A percentile compares a stretch with the other conserved stretches of the same genome.
phyloP scores from a whole-genome alignment of 225 moss, liverwort and hornwort genomes.

The Straminergon stramineum region DNA sequence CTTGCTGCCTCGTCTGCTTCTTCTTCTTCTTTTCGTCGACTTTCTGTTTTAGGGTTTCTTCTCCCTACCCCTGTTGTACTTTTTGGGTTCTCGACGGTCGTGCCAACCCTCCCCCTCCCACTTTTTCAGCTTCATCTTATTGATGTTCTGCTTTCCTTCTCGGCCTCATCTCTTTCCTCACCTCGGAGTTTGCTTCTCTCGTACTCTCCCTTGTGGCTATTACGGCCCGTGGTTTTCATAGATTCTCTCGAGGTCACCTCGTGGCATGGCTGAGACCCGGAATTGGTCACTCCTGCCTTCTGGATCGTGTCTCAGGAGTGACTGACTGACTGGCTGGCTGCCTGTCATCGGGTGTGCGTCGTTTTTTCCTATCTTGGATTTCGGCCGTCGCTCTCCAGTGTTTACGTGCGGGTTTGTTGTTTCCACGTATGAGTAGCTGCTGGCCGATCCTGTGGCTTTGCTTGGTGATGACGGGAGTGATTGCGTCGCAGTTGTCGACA shows the following conservation, averaged over 20 bases:
- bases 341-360: not conserved
- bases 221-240: not conserved
- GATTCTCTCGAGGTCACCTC: not conserved
- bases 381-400: not conserved
- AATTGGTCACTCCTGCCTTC: not conserved
- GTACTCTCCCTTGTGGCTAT: not conserved
- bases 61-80: not conserved
- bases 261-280: not conserved
- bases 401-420: not conserved
- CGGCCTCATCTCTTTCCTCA: not conserved
- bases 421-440: not conserved
- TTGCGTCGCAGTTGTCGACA: not conserved
- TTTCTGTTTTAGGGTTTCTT: not conserved
- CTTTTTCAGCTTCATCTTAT: not conserved
- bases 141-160: not conserved
- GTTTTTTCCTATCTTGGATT: not conserved
- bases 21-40: not conserved
- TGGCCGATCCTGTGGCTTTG: not conserved
- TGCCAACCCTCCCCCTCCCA: not conserved
- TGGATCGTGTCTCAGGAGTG: not conserved
- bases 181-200: not conserved
- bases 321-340: not conserved
- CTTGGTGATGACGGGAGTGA: not conserved
- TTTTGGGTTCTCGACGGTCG: not conserved
- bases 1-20: not conserved